A percentile compares a stretch with the other conserved stretches of the same genome.
These are phyloP conservation scores for Nicotiana noctiflora DNA, from an alignment of 257 asterid species.

Conservation along the genomic window DNA sequence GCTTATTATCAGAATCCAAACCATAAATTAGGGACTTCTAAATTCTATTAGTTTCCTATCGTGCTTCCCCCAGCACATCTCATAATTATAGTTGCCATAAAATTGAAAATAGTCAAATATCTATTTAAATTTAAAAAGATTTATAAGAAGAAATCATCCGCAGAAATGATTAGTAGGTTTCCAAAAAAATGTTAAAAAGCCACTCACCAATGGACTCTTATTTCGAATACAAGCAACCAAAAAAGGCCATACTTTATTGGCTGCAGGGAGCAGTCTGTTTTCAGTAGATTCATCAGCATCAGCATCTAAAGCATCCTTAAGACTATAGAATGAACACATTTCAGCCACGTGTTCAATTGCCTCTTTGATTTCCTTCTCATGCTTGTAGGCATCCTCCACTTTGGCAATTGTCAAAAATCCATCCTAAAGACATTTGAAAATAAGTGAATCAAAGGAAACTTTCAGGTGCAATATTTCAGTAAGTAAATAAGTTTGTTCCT, in stretches of 20 bases:
- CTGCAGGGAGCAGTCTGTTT: conserved; percentile 87
- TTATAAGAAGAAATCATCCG: neutral
- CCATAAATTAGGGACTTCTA: neutral
- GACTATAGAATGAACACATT: conserved; percentile 43
- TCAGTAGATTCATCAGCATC: conserved; percentile 71
- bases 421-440: conserved; percentile 38
- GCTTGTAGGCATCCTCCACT: conserved; percentile 84
- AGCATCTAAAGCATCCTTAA: conserved; percentile 58
- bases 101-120: neutral
- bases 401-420: conserved; percentile 56
- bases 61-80: neutral
- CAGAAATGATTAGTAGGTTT: neutral
- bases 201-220: conserved; percentile 70
- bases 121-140: too few relatives aligned
- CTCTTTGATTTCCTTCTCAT: conserved; percentile 64
- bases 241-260: conserved; percentile 95
- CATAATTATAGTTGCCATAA: neutral
- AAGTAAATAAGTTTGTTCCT: neutral
- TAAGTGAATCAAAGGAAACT: neutral
- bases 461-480: neutral
- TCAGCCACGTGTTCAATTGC: conserved; percentile 41
- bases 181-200: neutral
- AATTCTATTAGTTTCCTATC: neutral
- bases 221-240: conserved; percentile 70
- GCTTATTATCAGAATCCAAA: neutral